phyloP scores from a whole-genome alignment of 2,329 filamentous ascomycete species.

The Aureobasidium leucospermi region DNA sequence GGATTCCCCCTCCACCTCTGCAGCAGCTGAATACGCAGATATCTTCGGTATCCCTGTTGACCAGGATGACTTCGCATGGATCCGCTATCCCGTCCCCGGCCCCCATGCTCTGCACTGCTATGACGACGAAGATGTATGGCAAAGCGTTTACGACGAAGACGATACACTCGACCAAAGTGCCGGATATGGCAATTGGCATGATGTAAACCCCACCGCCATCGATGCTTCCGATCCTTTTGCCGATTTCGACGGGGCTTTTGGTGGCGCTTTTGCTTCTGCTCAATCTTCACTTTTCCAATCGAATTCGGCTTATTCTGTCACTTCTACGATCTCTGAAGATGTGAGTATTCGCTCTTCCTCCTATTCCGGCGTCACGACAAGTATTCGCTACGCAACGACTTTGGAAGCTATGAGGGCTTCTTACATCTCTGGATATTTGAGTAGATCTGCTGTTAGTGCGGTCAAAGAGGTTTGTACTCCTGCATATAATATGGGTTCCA shows the following conservation, averaged over 20 bases:
- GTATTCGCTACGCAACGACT: background rate
- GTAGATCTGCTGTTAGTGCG: background rate
- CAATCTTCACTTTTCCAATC: no score
- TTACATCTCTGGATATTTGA: background rate
- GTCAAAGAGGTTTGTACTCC: background rate
- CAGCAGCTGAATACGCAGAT: background rate
- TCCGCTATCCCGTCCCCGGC: background rate
- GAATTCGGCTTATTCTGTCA: background rate
- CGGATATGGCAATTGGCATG: background rate
- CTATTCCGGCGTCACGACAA: background rate
- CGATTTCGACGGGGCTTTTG: background rate
- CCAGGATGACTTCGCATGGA: constrained; percentile 1
- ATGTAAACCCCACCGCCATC: background rate
- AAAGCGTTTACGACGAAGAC: background rate
- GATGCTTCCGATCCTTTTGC: background rate
- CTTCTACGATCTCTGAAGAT: background rate
- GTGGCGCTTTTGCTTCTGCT: no score
- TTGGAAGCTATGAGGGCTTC: background rate
- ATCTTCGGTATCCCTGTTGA: background rate
- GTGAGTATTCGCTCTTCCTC: background rate
- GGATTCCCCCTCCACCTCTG: background rate
- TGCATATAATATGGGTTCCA: no score
- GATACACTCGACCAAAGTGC: background rate
- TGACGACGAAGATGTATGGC: background rate
- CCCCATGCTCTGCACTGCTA: background rate